A percentile compares a stretch with the other conserved stretches of the same genome.
Evolutionary conservation across 495 filamentous ascomycete species (phyloP).

Genomic region (Penicillium steckii): DNA sequence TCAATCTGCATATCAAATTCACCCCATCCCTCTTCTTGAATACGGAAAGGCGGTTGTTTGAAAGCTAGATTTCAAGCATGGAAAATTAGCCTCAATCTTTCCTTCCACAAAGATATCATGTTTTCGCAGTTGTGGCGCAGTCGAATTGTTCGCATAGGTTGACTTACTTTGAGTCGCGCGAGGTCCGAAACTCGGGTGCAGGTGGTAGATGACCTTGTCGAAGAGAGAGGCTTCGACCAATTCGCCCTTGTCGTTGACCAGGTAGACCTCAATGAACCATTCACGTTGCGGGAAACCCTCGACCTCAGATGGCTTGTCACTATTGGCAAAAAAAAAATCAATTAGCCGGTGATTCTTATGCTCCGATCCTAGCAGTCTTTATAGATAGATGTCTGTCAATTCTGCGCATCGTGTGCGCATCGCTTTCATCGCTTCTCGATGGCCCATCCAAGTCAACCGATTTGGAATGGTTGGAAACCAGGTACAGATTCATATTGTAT

Average conservation of each 20-base stretch:
- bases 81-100: not conserved
- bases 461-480: no score
- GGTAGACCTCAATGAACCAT: conserved; percentile 63
- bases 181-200: conserved; percentile 90
- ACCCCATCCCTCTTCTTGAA: conserved; percentile 94
- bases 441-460: no score
- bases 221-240: conserved; percentile 78
- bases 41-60: conserved; percentile 81
- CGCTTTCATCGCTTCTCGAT: not conserved
- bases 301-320: conserved; percentile 65
- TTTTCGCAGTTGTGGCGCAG: not conserved
- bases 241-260: conserved; percentile 59
- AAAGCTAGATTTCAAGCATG: conserved; percentile 51
- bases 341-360: conserved; percentile 5
- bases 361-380: not conserved
- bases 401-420: not conserved
- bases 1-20: conserved; percentile 96
- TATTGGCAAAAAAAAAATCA: conserved; percentile 17
- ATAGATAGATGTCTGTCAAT: not conserved
- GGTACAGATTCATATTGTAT: no score
- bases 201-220: conserved; percentile 85
- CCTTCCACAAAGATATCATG: not conserved
- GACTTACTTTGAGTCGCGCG: conserved; percentile 70
- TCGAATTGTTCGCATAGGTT: not conserved
- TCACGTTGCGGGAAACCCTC: conserved; percentile 88